A percentile compares a stretch with the other conserved stretches of the same genome.
Evolutionary conservation across 768 basidiomycete species (phyloP).

Genomic region (Hirschioporus abietinus): DNA sequence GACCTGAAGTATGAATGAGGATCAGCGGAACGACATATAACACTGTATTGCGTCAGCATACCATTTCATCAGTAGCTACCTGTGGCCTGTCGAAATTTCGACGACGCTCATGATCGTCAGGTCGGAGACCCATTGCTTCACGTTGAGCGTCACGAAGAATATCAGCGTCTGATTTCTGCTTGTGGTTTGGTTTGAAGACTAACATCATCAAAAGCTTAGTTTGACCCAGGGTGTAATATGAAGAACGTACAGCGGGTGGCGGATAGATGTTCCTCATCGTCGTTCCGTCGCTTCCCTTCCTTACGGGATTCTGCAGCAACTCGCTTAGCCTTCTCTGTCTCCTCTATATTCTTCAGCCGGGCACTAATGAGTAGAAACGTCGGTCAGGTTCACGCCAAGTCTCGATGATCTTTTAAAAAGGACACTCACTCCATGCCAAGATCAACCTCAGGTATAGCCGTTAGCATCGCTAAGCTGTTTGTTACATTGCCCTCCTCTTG

Average conservation of each 20-base stretch:
- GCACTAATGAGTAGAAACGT: slow-evolving; percentile 41
- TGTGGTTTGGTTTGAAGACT: slow-evolving; percentile 85
- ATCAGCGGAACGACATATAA: slow-evolving; percentile 5
- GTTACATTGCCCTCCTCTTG: slow-evolving; percentile 91
- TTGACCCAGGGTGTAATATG: neutral
- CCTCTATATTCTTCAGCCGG: slow-evolving; percentile 92
- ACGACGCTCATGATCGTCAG: slow-evolving; percentile 44
- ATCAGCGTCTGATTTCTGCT: slow-evolving; percentile 81
- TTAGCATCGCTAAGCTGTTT: slow-evolving; percentile 91
- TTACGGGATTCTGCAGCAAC: slow-evolving; percentile 70
- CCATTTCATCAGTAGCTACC: slow-evolving; percentile 89
- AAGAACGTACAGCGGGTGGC: slow-evolving; percentile 77
- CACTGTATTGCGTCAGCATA: slow-evolving; percentile 30
- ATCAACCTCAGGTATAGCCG: slow-evolving; percentile 97
- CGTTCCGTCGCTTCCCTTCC: slow-evolving; percentile 37
- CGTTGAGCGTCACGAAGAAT: slow-evolving; percentile 85
- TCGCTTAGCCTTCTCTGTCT: slow-evolving; percentile 94
- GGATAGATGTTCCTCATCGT: slow-evolving; percentile 78
- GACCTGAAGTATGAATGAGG: slow-evolving; percentile 42
- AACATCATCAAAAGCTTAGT: neutral
- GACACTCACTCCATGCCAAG: slow-evolving; percentile 94
- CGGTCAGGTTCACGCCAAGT: neutral
- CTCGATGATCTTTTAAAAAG: neutral
- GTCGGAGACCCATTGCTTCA: slow-evolving; percentile 75
- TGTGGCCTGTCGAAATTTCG: slow-evolving; percentile 55